A percentile compares a stretch with the other conserved stretches of the same genome.
These are phyloP conservation scores for Deinandra increscens DNA, from an alignment of 129 eudicot genomes.

Conservation along the genomic window DNA sequence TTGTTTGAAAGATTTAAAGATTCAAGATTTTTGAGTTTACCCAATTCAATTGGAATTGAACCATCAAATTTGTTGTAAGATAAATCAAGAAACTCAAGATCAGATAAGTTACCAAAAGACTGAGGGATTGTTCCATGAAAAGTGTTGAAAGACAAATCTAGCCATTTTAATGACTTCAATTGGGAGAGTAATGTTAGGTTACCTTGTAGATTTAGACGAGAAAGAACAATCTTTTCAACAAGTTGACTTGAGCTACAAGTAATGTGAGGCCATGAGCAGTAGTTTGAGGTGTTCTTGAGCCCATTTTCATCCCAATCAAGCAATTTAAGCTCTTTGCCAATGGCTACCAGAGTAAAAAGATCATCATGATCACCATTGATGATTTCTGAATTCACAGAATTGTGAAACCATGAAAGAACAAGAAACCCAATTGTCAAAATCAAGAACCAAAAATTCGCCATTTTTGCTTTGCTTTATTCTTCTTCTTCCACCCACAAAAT, in stretches of 20 bases:
- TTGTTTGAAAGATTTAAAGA: conserved; percentile 81
- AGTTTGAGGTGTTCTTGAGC: conserved; percentile 52
- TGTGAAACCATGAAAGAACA: conserved; percentile 45
- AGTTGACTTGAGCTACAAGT: conserved; percentile 52
- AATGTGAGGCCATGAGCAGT: conserved; percentile 82
- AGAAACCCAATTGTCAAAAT: conserved; percentile 53
- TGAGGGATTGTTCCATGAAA: conserved; percentile 78
- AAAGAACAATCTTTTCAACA: conserved; percentile 86
- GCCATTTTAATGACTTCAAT: conserved; percentile 74
- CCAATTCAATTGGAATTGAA: conserved; percentile 62
- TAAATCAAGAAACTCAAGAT: conserved; percentile 96
- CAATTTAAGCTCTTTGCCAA: conserved; percentile 62
- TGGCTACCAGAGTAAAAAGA: conserved; percentile 46
- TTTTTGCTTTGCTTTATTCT: conserved; percentile 15
- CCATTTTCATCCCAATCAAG: conserved; percentile 51
- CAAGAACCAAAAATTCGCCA: conserved; percentile 40
- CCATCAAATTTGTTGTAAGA: conserved; percentile 75
- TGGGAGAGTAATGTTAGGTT: conserved; percentile 71
- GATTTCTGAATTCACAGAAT: conserved; percentile 44
- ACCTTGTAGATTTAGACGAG: conserved; percentile 79
- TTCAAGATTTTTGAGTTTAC: conserved; percentile 56
- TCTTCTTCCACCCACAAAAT: conserved; percentile 19
- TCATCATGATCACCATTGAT: conserved; percentile 38
- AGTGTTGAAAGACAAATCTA: conserved; percentile 79
- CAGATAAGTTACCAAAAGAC: conserved; percentile 60